phyloP scores from a whole-genome alignment of 2,329 filamentous ascomycete genomes.

The Penicillium sp. region DNA sequence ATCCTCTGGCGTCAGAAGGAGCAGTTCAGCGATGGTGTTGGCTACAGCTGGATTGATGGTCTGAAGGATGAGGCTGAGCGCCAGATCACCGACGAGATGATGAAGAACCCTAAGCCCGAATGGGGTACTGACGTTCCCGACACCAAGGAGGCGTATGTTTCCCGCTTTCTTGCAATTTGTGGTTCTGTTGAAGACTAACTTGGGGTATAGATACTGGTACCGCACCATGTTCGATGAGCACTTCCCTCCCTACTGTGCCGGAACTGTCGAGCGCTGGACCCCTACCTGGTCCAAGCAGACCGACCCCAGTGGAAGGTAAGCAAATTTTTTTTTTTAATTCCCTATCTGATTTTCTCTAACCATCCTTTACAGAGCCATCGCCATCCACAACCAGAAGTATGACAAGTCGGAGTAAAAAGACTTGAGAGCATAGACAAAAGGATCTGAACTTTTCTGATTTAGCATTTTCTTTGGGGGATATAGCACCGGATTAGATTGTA shows the following conservation, averaged over 20 bases:
- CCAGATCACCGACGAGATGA: constrained; percentile 92
- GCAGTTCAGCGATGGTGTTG: constrained; percentile 97
- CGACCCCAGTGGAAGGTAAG: constrained; percentile 86
- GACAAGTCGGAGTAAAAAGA: constrained; percentile 44
- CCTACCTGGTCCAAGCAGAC: constrained; percentile 96
- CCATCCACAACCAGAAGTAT: constrained; percentile 74
- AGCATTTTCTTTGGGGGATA: constrained; percentile 16
- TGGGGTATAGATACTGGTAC: constrained; percentile 77
- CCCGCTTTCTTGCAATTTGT: not conserved
- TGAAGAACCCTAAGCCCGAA: constrained; percentile 96
- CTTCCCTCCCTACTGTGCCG: constrained; percentile 87
- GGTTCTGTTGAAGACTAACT: constrained; percentile 16
- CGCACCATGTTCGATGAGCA: constrained; percentile 98
- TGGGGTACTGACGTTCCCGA: constrained; percentile 93
- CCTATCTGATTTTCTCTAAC: constrained; percentile 10
- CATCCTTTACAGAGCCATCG: constrained; percentile 61
- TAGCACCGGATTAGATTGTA: constrained; percentile 28
- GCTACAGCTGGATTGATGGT: constrained; percentile 97
- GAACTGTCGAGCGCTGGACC: constrained; percentile 93
- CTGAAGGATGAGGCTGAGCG: constrained; percentile 91
- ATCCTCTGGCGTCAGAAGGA: constrained; percentile 99
- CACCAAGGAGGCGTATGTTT: constrained; percentile 84
- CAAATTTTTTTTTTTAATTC: not conserved
- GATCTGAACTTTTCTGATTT: constrained; percentile 17
- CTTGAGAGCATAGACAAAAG: constrained; percentile 13